Base-by-base conservation (phyloP, 257 asterid genomes). In the Gentiana dahurica region DNA sequence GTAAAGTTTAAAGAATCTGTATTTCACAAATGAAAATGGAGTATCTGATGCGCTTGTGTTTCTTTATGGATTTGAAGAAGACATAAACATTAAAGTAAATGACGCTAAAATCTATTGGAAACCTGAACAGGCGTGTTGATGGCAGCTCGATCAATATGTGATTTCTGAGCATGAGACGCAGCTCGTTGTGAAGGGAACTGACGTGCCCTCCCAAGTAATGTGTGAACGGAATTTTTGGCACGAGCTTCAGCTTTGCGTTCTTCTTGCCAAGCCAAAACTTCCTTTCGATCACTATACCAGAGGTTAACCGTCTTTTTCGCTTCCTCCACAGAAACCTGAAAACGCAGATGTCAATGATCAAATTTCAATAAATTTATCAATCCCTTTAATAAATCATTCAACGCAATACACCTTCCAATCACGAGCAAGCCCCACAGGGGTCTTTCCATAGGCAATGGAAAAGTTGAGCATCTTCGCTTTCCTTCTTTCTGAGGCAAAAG, bases 381-480 rank as follows among this genome's bases (percentile, higher is more conserved):
- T 57, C 63, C 53, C 12, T 60, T 58, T 36, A 15, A 62, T 52
- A 6, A 12, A 41, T 24, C 47, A 38, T 32, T 24, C 57, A 24
- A 5, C 41, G 51, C 57, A 38, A 41, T 49, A 53, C 73, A 88
- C 97, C 95, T 85, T 85, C 98, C 98, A 92, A 74, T 92, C 95
- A 11, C 91, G 94, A 54, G 98, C 80, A 47, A 92, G 95, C 60
- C 98, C 98, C 54, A 81, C 74, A 0, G 79, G 53, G 8, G 98
- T 92, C 79, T 88, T 88, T 53, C 98, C 98, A 37, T 92, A 92
- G 2, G 98, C 98, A 47, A 92, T 92, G 72, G 98, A 92, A 65
- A 92, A 92, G 74, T 92, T 92, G 4, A 92, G 98, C 98, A 92
- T 92, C 86, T 92, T 92, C 41, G 97, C 97, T 75, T 85, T 92